Evolutionary conservation across 1,139 yeast species (phyloP).

Genomic region (Geotrichum phurueaensis): DNA sequence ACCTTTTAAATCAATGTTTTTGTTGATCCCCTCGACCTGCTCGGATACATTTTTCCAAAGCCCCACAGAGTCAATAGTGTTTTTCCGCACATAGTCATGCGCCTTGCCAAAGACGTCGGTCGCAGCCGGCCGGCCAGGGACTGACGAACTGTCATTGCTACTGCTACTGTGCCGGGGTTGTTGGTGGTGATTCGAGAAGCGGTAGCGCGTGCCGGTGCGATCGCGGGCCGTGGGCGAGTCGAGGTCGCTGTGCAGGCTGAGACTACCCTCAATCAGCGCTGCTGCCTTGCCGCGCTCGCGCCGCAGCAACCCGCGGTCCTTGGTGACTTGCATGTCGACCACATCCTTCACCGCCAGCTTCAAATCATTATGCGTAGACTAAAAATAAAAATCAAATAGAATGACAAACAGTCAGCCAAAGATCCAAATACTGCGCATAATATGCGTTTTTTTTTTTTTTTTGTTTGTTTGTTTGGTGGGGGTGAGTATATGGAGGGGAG

Average conservation of each 20-base stretch:
- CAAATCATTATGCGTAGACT: conserved; percentile 25
- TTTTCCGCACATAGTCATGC: conserved; percentile 19
- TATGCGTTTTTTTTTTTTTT: not conserved
- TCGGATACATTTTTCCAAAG: conserved; percentile 21
- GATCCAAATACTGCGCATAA: not conserved
- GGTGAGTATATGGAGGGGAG: not conserved
- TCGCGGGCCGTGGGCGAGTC: conserved; percentile 9
- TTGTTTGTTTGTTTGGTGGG: no score
- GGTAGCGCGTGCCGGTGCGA: not conserved
- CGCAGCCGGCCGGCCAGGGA: conserved; percentile 5
- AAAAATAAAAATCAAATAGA: not conserved
- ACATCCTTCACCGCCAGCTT: conserved; percentile 25
- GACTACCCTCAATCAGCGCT: conserved; percentile 30
- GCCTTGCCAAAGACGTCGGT: conserved; percentile 22
- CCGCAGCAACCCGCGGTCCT: conserved; percentile 25
- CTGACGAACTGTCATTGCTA: not conserved
- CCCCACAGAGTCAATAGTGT: conserved; percentile 20
- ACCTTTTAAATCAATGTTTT: not conserved
- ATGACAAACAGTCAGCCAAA: not conserved
- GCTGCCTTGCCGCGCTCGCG: conserved; percentile 32
- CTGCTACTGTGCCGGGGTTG: conserved; percentile 7
- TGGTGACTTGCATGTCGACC: conserved; percentile 29
- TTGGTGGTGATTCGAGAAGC: not conserved
- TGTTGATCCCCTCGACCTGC: conserved; percentile 10
- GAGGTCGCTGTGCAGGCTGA: conserved; percentile 22